Conservation (phyloP, 176 grass and related monocot genomes). For the Avena eriantha region DNA sequence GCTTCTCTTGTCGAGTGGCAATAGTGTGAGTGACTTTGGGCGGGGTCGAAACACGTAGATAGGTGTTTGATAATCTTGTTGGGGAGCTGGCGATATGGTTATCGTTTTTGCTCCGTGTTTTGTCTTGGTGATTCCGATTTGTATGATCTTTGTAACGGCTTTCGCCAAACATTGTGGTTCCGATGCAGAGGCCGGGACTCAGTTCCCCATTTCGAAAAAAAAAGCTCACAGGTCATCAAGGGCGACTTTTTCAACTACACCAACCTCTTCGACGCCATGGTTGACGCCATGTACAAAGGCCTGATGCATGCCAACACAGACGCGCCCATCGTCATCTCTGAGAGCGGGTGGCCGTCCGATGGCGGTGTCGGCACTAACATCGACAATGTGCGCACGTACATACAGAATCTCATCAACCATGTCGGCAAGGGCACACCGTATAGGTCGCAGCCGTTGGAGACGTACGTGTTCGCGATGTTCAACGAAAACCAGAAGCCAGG, state of each 20-base stretch:
- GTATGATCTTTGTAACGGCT: too few relatives aligned
- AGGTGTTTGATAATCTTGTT: too few relatives aligned
- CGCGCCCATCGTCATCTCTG: constrained; percentile 74
- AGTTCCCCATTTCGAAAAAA: too few relatives aligned
- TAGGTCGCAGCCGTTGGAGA: constrained; percentile 36
- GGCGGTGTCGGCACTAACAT: constrained; percentile 60
- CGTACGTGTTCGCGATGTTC: constrained; percentile 62
- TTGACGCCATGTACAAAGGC: constrained; percentile 50
- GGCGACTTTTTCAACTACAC: constrained; percentile 33
- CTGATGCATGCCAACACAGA: constrained; percentile 59
- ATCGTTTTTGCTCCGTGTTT: too few relatives aligned
- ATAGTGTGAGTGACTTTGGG: too few relatives aligned
- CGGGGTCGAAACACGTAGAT: too few relatives aligned
- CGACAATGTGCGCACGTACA: constrained; percentile 48
- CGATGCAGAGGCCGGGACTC: too few relatives aligned
- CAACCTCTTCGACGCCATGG: constrained; percentile 63
- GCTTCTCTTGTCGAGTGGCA: too few relatives aligned
- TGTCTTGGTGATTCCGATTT: too few relatives aligned
- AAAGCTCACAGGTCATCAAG: background rate
- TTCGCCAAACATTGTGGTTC: too few relatives aligned
- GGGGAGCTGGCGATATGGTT: too few relatives aligned
- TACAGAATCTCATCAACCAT: constrained; percentile 53
- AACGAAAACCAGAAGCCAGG: constrained; percentile 46
- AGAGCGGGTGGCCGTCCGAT: constrained; percentile 89
- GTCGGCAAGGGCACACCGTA: constrained; percentile 46